Percentiles rank a stretch among this genome's conserved stretches.
Conservation (phyloP, 441 rosid genomes). For the Biscutella laevigata region DNA sequence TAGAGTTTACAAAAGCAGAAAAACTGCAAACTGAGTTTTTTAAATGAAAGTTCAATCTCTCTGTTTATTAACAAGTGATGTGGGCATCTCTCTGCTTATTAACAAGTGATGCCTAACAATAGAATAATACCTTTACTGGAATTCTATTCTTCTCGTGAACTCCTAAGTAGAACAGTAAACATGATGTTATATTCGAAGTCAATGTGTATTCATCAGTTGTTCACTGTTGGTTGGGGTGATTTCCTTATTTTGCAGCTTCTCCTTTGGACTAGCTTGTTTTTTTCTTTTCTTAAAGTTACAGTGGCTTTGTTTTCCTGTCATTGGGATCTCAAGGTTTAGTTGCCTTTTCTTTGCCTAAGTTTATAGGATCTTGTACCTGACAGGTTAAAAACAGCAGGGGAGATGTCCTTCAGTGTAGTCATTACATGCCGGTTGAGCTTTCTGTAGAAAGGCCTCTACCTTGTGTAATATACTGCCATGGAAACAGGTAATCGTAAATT, state of each 20-base stretch:
- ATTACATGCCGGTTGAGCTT: constrained; percentile 66
- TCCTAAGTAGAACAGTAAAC: neutral
- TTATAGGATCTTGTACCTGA: constrained; percentile 24
- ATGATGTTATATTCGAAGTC: neutral
- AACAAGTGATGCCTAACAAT: too few relatives aligned
- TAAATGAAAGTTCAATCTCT: neutral
- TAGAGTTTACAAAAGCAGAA: neutral
- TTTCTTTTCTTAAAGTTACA: neutral
- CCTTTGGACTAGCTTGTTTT: neutral
- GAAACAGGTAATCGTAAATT: constrained; percentile 63
- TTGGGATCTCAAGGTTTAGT: constrained; percentile 29
- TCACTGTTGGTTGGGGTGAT: neutral
- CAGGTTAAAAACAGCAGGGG: constrained; percentile 80
- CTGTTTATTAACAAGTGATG: neutral
- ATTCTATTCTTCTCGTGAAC: too few relatives aligned
- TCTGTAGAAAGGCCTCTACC: constrained; percentile 79
- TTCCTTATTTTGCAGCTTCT: neutral
- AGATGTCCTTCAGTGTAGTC: constrained; percentile 74
- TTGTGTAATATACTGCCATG: constrained; percentile 94
- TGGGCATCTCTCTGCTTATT: too few relatives aligned
- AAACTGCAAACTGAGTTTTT: neutral
- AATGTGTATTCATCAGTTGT: neutral
- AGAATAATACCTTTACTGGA: too few relatives aligned
- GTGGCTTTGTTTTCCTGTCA: neutral
- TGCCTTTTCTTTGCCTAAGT: constrained; percentile 3